Base-by-base conservation (phyloP, 352 stramenopile species). In the Phytophthora podocarpi region DNA sequence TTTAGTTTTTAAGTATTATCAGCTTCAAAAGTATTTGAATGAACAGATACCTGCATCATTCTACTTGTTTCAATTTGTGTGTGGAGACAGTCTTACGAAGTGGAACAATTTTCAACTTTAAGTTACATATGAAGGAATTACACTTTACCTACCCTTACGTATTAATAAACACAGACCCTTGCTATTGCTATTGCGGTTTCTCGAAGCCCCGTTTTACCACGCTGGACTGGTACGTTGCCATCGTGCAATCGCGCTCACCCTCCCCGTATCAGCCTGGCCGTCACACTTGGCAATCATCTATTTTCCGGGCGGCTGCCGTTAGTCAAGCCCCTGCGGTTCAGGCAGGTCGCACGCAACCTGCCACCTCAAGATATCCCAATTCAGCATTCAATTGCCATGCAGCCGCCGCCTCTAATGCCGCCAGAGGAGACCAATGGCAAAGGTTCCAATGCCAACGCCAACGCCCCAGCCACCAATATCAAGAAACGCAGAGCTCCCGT, bases 281-380 rank as follows among this genome's bases (percentile, higher is more conserved):
- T 56, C 62, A 62, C 13, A n/a, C 47, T 70, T 35, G 48, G 42
- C 60, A 69, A 64, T 64, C 60, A 42, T 27, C 45, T 18, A 28
- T 47, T 64, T 42, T 32, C 39, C 20, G 4, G 12, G 2, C 36
- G 18, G n/a, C 50, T 37, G 31, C 24, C 28, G 27, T 46, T 32
- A 26, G 39, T n/a, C n/a, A 20, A 18, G 12, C 18, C 32, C 2
- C 18, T 51, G 24, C 23, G 8, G 20, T 45, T 24, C 37, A 46
- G 18, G 11, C 24, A 16, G 28, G 23, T 47, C 40, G 40, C 28
- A 20, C 26, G 31, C 18, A 24, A 40, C 20, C 41, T 32, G 30
- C 39, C 36, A 42, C 45, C 26, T 21, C n/a, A 59, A 42, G 51
- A 59, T 59, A 41, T 41, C 12, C 21, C n/a, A 21, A 36, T 54